Evolutionary conservation across 2,329 filamentous ascomycete genomes (phyloP).

Genomic region (Didymella glomerata): DNA sequence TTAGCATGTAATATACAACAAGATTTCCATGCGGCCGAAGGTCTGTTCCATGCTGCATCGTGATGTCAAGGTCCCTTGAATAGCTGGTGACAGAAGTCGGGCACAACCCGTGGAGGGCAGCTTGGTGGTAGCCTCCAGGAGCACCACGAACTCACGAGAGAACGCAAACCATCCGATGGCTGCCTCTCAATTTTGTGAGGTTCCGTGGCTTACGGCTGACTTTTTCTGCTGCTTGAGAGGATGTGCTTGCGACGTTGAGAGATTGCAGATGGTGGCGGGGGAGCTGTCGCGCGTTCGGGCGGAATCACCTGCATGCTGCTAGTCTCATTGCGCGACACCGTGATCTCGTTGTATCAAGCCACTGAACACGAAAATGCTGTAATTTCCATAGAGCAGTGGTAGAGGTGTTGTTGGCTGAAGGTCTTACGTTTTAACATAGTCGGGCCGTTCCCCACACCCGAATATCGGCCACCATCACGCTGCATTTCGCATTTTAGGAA

Average conservation of each 20-base stretch:
- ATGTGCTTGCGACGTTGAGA: background rate
- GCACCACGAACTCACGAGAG: too few species aligned
- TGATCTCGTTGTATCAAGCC: background rate
- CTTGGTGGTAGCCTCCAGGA: too few species aligned
- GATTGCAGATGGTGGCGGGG: background rate
- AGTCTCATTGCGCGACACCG: background rate
- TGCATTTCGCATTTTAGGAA: constrained; percentile 5
- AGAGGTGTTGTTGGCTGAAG: background rate
- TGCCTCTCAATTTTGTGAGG: too few species aligned
- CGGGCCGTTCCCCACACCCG: constrained; percentile 20
- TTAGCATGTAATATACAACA: constrained; percentile 40
- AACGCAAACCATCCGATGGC: too few species aligned
- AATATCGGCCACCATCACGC: constrained; percentile 15
- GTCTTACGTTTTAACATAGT: background rate
- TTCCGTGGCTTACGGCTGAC: too few species aligned
- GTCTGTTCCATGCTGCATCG: background rate
- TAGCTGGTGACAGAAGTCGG: too few species aligned
- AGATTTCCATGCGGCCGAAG: constrained; percentile 27
- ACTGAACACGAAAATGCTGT: constrained; percentile 2
- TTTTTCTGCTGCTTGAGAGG: too few species aligned
- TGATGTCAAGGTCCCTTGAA: background rate
- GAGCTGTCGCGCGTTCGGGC: background rate
- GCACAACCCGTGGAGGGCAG: too few species aligned
- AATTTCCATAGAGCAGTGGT: background rate
- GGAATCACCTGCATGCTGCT: constrained; percentile 6